Evolutionary conservation across 176 grass and related monocot species (phyloP).

Genomic region (Avena insularis): DNA sequence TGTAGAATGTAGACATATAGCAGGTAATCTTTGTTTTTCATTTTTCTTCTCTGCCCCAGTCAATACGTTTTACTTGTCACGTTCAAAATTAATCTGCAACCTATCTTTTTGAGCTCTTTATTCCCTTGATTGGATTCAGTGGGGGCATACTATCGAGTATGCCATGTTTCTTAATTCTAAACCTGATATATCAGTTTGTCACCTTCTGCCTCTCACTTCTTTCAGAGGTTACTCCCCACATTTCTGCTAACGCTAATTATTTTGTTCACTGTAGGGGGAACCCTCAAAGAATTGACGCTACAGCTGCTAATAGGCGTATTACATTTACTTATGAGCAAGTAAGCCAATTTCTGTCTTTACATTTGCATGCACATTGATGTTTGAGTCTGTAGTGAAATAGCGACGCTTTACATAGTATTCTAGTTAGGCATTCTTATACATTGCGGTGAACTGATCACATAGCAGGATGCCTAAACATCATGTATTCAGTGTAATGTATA

Average conservation of each 20-base stretch:
- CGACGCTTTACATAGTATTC: constrained; percentile 18
- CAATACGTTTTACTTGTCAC: background rate
- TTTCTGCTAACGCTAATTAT: constrained; percentile 25
- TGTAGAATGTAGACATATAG: constrained; percentile 9
- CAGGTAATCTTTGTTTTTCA: background rate
- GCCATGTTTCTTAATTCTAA: constrained; percentile 22
- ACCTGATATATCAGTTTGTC: constrained; percentile 22
- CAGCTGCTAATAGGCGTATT: constrained; percentile 87
- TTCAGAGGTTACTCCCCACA: constrained; percentile 10
- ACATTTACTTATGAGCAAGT: constrained; percentile 97
- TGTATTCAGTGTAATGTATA: background rate
- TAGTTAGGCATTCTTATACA: constrained; percentile 20
- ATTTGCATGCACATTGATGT: constrained; percentile 23
- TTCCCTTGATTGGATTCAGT: constrained; percentile 2
- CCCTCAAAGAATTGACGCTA: constrained; percentile 91
- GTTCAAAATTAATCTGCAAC: background rate
- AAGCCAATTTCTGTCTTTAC: constrained; percentile 39
- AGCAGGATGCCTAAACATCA: background rate
- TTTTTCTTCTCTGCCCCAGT: constrained; percentile 3
- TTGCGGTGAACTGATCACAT: background rate
- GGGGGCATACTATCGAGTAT: constrained; percentile 12
- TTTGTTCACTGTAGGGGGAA: constrained; percentile 68
- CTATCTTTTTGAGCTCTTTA: constrained; percentile 29
- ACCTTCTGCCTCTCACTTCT: constrained; percentile 16
- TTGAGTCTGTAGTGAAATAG: constrained; percentile 14